Evolutionary conservation across 2,329 filamentous ascomycete genomes (phyloP).

Genomic region (Aspergillus bombycis): DNA sequence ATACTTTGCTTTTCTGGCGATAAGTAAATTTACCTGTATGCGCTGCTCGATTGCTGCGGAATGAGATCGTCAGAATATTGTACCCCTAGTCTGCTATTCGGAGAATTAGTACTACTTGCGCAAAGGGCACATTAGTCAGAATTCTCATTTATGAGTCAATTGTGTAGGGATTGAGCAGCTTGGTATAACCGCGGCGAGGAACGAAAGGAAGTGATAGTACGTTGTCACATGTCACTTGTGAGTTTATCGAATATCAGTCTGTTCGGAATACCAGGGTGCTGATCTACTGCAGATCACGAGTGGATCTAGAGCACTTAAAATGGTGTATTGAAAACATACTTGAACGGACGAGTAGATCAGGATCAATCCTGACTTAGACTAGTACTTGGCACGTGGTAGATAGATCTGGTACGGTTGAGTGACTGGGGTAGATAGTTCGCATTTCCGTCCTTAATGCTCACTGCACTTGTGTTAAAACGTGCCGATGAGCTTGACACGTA

Average conservation of each 20-base stretch:
- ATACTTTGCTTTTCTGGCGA: background rate
- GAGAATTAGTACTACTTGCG: background rate
- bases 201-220: background rate
- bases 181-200: background rate
- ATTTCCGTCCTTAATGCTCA: background rate
- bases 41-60: background rate
- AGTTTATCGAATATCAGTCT: background rate
- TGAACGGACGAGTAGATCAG: background rate
- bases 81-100: background rate
- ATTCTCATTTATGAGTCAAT: background rate
- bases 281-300: no score
- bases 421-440: no score
- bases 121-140: background rate
- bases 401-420: background rate
- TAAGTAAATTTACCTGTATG: background rate
- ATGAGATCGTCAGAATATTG: background rate
- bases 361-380: background rate
- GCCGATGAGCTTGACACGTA: background rate
- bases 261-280: background rate
- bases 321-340: background rate
- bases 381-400: background rate
- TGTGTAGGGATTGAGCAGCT: background rate
- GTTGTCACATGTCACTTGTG: background rate
- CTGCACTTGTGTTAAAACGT: background rate
- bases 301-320: background rate